phyloP scores from a whole-genome alignment of 441 rosid genomes.

The Arabidopsis lyrata region DNA sequence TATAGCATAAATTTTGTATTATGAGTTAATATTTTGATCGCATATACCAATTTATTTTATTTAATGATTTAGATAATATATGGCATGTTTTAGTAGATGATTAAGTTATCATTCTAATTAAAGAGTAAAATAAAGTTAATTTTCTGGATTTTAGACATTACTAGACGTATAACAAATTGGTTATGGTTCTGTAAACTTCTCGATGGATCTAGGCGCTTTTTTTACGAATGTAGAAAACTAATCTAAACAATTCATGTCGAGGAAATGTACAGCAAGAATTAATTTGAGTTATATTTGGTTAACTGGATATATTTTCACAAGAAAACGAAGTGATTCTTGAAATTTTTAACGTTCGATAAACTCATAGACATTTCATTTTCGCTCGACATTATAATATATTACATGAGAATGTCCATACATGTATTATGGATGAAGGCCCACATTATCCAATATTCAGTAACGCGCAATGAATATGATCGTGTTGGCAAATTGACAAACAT shows the following conservation, averaged over 20 bases:
- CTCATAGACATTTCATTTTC: not conserved
- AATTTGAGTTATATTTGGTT: not conserved
- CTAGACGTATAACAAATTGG: too few relatives aligned
- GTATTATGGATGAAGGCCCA: not conserved
- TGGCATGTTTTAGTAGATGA: too few relatives aligned
- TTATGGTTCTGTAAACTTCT: too few relatives aligned
- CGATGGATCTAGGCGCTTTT: not conserved
- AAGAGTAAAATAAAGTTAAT: too few relatives aligned
- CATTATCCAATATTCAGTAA: slow-evolving; percentile 27
- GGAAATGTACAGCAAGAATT: not conserved
- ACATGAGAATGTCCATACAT: not conserved
- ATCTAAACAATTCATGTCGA: not conserved
- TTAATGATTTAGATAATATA: too few relatives aligned
- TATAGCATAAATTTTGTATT: too few relatives aligned
- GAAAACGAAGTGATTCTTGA: not conserved
- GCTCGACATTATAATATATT: not conserved
- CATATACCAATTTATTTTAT: too few relatives aligned
- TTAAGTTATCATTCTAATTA: too few relatives aligned
- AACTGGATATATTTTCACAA: not conserved
- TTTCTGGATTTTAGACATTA: too few relatives aligned
- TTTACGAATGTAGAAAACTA: not conserved
- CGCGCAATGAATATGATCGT: slow-evolving; percentile 29
- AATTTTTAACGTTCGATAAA: not conserved
- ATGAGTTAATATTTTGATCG: too few relatives aligned
- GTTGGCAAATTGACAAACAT: slow-evolving; percentile 33